Evolutionary conservation across 345 rosid species (phyloP), one percentile per base, ranked within the genome.

Genomic region (Erodium maritimum): DNA sequence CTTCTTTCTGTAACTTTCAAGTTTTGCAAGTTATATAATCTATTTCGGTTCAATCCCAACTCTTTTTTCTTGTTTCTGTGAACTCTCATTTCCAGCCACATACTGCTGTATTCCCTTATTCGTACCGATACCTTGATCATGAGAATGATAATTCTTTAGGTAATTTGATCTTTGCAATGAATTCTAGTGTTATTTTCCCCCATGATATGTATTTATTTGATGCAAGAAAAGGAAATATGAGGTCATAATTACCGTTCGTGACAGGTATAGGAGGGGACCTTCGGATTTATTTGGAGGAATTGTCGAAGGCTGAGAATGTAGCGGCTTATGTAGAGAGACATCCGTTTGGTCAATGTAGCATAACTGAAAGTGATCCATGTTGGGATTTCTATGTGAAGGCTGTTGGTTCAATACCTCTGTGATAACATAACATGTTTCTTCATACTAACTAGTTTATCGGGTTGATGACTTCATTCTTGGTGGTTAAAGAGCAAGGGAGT

Each of bases 331-430:
- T 87, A 14, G 81, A 72, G 66, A 73, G 72, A 9, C 78, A 85
- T 55, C 85, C 91, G 33, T 85, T 85, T 67, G 96, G 96, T 19
- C 95, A 93, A 70, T 67, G 54, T 11, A 80, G 89, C 42, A 78
- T 93, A 20, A 74, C 78, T 0, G 76, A 83, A 75, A 46, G 59
- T 33, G 80, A 76, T 70, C 61, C 69, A 60, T 52, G 63, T 48
- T 87, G 95, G 96, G 79, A 71, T 52, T 93, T 80, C 66, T 93
- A 85, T 72, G 61, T 21, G 17, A 59, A 55, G 51, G 80, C 67
- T 24, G 61, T 79, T 21, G 55, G 48, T 66, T 50, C 75, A 9
- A 21, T 69, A 20, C 56, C 29, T 45, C 18, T 16, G 37, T 5
- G 37, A 29, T 29, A 4, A 29, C 37, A 29, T 29, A 29, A n/a